Base-by-base conservation (phyloP, 768 basidiomycete species). In the Saitozyma podzolica region DNA sequence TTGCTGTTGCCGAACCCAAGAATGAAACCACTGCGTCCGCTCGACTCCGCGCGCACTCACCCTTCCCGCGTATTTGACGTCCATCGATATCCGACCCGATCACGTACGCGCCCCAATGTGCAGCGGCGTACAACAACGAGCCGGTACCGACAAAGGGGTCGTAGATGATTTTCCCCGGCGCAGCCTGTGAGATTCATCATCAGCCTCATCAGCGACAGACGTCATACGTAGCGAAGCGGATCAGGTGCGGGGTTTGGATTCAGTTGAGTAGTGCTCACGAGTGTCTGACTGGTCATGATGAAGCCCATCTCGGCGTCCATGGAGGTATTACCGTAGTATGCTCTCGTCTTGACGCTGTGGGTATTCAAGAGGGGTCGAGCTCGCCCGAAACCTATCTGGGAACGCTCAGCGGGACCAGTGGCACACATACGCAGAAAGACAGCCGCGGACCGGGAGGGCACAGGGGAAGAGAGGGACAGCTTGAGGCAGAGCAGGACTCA, bases 221-320 rank as follows among this genome's bases (percentile, higher is more conserved):
- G 20, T 29, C 51, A 4, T 7, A 10, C 19, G 17, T 2, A 48
- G 47, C 14, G 47, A 48, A 17, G 19, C 14, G 14, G 19, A 6
- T 17, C 14, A 6, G 47, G 47, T 3, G 6, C 3, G 47, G 47
- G 19, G 47, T 2, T 14, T 48, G 47, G 6, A 6, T 48, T 14
- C 3, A 48, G 14, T 48, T 14, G 47, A 48, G 5, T 29, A 47
- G 48, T 19, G 56, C 83, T 54, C 65, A 90, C 92, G 80, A 95
- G 81, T 0, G 93, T 87, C 78, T 99, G 96, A 70, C 95, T 95
- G 9, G 94, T 92, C 94, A 98, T 98, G 37, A 98, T 80, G 50
- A 99, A 82, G 1, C 92, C 94, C 53, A 97, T 88, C 77, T 97
- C 93, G 0, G 95, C 87, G 69, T 96, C 94, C 96, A 99, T 99